Evolutionary conservation across 345 rosid species (phyloP).

Genomic region (Citrus maxima): DNA sequence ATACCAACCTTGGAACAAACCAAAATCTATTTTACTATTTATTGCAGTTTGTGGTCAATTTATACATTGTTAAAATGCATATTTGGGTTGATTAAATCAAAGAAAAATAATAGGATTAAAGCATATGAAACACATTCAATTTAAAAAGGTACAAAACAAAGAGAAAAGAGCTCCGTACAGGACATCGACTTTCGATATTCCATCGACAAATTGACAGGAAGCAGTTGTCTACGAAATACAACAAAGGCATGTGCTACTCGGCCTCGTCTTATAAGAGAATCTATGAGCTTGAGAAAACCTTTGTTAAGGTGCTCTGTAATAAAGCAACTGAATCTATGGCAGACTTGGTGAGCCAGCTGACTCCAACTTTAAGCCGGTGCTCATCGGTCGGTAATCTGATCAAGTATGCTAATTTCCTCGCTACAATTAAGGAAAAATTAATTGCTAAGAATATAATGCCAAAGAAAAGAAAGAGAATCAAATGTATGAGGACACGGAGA

Average conservation of each 20-base stretch:
- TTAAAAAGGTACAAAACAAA: no score
- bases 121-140: neutral
- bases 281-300: conserved; percentile 54
- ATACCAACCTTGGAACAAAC: no score
- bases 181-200: neutral
- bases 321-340: conserved; percentile 74
- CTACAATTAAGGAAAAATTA: conserved; percentile 35
- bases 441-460: neutral
- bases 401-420: conserved; percentile 82
- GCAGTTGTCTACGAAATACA: neutral
- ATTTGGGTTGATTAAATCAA: no score
- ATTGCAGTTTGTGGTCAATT: no score
- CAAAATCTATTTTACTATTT: no score
- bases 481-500: neutral
- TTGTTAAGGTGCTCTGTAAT: conserved; percentile 61
- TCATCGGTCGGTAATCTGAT: conserved; percentile 87
- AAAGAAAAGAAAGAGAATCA: neutral
- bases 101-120: neutral
- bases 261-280: neutral
- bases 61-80: no score
- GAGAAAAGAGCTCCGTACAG: neutral
- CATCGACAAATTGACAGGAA: neutral
- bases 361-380: conserved; percentile 83
- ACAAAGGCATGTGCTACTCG: neutral
- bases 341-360: conserved; percentile 88